Evolutionary conservation across 2,329 filamentous ascomycete species (phyloP).

Genomic region (Alternaria brassicae): DNA sequence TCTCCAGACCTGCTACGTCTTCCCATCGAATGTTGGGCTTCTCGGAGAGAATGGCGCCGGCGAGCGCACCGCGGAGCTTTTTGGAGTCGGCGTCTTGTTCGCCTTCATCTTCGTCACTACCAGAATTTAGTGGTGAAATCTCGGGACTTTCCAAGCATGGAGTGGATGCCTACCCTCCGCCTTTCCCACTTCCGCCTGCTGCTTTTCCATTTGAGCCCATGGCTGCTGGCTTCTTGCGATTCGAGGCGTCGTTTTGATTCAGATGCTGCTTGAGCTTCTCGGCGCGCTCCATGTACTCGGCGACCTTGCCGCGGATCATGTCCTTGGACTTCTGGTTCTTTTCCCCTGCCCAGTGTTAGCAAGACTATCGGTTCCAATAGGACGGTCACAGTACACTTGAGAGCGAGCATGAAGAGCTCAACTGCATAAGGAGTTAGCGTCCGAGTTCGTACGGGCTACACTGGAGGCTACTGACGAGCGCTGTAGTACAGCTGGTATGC

Average conservation of each 20-base stretch:
- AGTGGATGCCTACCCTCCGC: slow-evolving; percentile 53
- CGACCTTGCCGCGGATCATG: slow-evolving; percentile 94
- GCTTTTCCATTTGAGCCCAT: slow-evolving; percentile 75
- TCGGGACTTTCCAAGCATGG: neutral
- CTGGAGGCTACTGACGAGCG: slow-evolving; percentile 56
- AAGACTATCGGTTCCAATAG: neutral
- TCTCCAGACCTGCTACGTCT: slow-evolving; percentile 93
- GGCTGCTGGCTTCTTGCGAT: slow-evolving; percentile 73
- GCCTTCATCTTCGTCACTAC: slow-evolving; percentile 67
- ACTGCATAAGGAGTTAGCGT: slow-evolving; percentile 56
- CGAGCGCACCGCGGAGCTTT: slow-evolving; percentile 89
- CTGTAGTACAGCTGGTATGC: slow-evolving; percentile 97
- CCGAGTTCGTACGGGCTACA: neutral
- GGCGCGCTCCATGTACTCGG: slow-evolving; percentile 97
- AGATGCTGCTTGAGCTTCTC: slow-evolving; percentile 97
- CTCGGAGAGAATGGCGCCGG: slow-evolving; percentile 91
- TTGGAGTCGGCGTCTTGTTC: slow-evolving; percentile 87
- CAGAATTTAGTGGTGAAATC: slow-evolving; percentile 25
- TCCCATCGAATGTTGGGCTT: slow-evolving; percentile 98
- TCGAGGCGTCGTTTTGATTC: slow-evolving; percentile 70
- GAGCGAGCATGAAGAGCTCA: slow-evolving; percentile 96
- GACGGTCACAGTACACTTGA: slow-evolving; percentile 71
- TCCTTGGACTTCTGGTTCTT: slow-evolving; percentile 98
- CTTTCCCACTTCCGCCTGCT: slow-evolving; percentile 68
- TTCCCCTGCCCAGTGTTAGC: slow-evolving; percentile 64